Base-by-base conservation (phyloP, 179 eudicot species). In the Camellia oleifera region DNA sequence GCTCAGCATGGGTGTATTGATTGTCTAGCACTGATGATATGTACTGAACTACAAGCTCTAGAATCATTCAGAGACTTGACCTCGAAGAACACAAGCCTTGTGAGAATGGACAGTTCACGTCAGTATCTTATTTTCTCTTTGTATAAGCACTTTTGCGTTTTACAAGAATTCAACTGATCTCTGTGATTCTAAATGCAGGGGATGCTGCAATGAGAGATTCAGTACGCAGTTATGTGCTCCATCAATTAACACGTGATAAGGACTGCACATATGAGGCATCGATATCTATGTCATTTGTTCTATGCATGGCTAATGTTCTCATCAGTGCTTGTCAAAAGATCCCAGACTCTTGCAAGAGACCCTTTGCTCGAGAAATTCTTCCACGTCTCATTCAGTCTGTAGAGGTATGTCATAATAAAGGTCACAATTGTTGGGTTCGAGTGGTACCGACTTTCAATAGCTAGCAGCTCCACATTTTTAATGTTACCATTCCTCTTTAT, bases 1-100 rank as follows among this genome's bases (percentile, higher is more conserved):
- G 94, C 92, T 65, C 98, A 90, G 71, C 96, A 93, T 80, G 98
- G 98, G 40, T 93, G 96, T 86, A 93, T 93, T 60, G 98, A 93
- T 84, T 93, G 92, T 80, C 89, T 93, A 50, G 94, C 98, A 2
- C 84, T 90, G 80, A 86, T 91, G 86, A 79, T 93, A 74, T 92
- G 96, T 74, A 86, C 93, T 78, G 96, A 93, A 77, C 78, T 90
- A 74, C 88, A 89, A 85, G 82, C 80, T 81, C 79, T 88, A 8
- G 81, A 85, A 74, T 40, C 77, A 72, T 78, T 77, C 61, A 79
- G 50, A 62, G 83, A 75, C 57, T 77, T 82, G 52, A 67, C 74
- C 71, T 76, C 78, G 20, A 81, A 81, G 42, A 82, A 82, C 78
- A 73, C 80, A 69, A 57, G 20, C 58, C 45, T 62, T 67, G 60